A percentile compares a stretch with the other conserved stretches of the same genome.
These are phyloP conservation scores for Candida alai DNA, from an alignment of 805 yeast species.

Conservation along the genomic window DNA sequence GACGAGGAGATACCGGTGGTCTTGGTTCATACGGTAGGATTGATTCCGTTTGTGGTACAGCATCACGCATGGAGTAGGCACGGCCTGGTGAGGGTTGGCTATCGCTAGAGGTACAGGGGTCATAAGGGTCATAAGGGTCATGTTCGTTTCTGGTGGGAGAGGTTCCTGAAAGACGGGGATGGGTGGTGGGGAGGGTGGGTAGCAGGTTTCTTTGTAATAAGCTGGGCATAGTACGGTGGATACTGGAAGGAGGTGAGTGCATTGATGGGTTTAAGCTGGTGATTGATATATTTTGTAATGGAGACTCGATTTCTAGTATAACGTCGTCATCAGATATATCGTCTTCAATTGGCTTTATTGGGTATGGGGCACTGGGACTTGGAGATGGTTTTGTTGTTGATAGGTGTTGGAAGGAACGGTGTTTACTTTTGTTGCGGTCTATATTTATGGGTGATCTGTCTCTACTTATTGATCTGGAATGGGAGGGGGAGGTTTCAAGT, in stretches of 20 bases:
- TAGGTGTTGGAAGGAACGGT: conserved; percentile 8
- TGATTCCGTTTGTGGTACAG: too few species aligned
- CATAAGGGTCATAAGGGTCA: too few species aligned
- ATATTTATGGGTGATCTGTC: conserved; percentile 9
- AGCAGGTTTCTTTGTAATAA: conserved; percentile 5
- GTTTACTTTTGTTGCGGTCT: conserved; percentile 5
- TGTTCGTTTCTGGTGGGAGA: conserved; percentile 1
- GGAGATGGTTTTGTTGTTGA: conserved; percentile 8
- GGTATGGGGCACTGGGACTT: conserved; percentile 6
- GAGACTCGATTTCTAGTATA: conserved; percentile 3
- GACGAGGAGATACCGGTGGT: too few species aligned
- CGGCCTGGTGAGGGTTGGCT: too few species aligned
- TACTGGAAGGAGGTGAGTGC: conserved; percentile 3
- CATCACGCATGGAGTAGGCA: too few species aligned
- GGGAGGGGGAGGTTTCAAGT: neutral
- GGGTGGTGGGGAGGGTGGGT: neutral
- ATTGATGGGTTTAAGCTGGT: conserved; percentile 4
- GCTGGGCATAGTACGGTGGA: too few species aligned
- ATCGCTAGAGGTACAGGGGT: too few species aligned
- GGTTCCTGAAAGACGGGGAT: neutral
- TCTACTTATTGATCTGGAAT: too few species aligned
- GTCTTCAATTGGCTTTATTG: conserved; percentile 9
- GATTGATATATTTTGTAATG: conserved; percentile 6
- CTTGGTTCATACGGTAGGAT: too few species aligned
- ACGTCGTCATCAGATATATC: conserved; percentile 5